Evolutionary conservation across 805 yeast genomes (phyloP).

Genomic region (Saccharomycopsis fodiens): DNA sequence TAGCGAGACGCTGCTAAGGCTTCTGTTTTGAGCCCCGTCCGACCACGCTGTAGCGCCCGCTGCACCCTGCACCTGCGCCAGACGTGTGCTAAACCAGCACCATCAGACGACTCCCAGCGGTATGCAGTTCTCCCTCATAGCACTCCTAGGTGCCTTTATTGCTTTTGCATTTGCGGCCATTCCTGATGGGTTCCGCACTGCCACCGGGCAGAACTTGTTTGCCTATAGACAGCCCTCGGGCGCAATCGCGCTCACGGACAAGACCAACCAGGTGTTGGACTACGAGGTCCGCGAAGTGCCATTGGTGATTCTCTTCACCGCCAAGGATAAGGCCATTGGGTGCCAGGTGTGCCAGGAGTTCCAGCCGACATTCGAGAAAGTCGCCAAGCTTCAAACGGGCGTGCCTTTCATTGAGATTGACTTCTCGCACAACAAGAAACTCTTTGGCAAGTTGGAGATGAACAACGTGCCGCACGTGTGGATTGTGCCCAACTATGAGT

Average conservation of each 20-base stretch:
- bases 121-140: too few relatives aligned
- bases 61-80: too few relatives aligned
- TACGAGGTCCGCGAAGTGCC: constrained; percentile 9
- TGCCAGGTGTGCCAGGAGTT: constrained; percentile 15
- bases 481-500: constrained; percentile 43
- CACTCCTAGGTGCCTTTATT: too few relatives aligned
- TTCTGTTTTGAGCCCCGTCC: too few relatives aligned
- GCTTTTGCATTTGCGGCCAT: too few relatives aligned
- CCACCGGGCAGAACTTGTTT: background rate
- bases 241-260: constrained; percentile 6
- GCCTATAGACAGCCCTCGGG: background rate
- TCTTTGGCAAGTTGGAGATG: constrained; percentile 37
- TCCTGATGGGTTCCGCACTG: background rate
- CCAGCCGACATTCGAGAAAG: constrained; percentile 12
- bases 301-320: constrained; percentile 14
- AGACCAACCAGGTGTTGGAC: constrained; percentile 5
- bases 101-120: too few relatives aligned
- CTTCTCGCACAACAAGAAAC: constrained; percentile 34
- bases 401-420: constrained; percentile 47
- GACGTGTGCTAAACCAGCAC: too few relatives aligned
- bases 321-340: constrained; percentile 8
- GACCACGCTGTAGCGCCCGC: too few relatives aligned
- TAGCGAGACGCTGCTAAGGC: too few relatives aligned
- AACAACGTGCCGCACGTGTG: constrained; percentile 58
- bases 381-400: constrained; percentile 24